These are phyloP conservation scores for Tolypocladium tropicale DNA, from an alignment of 2,329 filamentous ascomycete species.

Conservation along the genomic window DNA sequence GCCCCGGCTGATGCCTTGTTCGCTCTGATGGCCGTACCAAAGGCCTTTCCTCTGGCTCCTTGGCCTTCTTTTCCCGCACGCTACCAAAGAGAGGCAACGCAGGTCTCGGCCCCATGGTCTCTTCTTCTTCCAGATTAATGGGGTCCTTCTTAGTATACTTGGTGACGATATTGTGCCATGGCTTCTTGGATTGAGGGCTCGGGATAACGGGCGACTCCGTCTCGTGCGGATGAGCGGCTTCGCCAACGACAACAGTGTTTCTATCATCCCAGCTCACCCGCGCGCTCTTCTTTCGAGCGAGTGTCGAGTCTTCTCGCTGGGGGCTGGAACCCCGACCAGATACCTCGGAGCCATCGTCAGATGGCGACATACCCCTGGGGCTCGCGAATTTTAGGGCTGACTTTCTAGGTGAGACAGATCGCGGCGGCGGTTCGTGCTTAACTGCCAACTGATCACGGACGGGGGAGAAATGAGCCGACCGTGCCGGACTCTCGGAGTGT, in stretches of 20 bases:
- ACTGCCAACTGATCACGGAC: conserved; percentile 44
- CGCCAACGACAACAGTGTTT: conserved; percentile 42
- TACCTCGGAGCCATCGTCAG: conserved; percentile 36
- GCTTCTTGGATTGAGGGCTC: conserved; percentile 27
- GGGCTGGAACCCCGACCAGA: conserved; percentile 19
- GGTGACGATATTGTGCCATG: conserved; percentile 42
- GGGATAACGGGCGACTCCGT: conserved; percentile 27
- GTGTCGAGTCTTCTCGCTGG: conserved; percentile 23
- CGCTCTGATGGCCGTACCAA: conserved; percentile 43
- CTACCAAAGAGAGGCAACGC: conserved; percentile 68
- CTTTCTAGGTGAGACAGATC: conserved; percentile 67
- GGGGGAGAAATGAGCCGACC: conserved; percentile 57
- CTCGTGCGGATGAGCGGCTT: conserved; percentile 27
- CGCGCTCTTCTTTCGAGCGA: conserved; percentile 50
- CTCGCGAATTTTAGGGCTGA: conserved; percentile 60
- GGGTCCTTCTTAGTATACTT: conserved; percentile 39
- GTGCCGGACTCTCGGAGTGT: conserved; percentile 50
- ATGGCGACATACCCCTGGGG: conserved; percentile 40
- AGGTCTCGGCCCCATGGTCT: conserved; percentile 64
- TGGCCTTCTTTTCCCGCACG: conserved; percentile 51
- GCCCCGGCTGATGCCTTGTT: conserved; percentile 10
- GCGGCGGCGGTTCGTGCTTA: conserved; percentile 57
- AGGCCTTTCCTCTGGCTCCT: conserved; percentile 43
- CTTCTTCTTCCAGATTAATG: conserved; percentile 44
- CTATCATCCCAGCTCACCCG: conserved; percentile 74